Percentiles rank a stretch among this genome's conserved stretches.
Evolutionary conservation across 345 rosid genomes (phyloP).

Genomic region (Gynandropsis gynandra): DNA sequence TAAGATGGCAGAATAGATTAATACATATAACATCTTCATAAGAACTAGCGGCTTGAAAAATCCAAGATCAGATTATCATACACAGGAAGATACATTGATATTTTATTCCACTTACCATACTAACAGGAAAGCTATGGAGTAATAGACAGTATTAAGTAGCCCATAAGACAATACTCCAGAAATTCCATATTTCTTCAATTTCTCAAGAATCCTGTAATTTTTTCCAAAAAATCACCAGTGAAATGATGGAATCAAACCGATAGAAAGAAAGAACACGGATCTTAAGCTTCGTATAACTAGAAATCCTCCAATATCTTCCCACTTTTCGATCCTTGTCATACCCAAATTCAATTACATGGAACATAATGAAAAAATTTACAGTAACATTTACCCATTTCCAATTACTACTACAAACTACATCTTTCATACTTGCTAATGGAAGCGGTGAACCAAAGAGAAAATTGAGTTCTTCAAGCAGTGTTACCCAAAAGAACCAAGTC

Average conservation of each 20-base stretch:
- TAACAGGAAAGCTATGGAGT: slow-evolving; percentile 60
- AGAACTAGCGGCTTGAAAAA: slow-evolving; percentile 56
- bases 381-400: slow-evolving; percentile 2
- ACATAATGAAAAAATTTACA: slow-evolving; percentile 7
- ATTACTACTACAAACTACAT: slow-evolving; percentile 7
- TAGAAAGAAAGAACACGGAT: not conserved
- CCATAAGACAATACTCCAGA: slow-evolving; percentile 85
- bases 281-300: not conserved
- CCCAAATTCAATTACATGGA: slow-evolving; percentile 7
- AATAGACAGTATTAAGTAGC: slow-evolving; percentile 70
- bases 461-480: slow-evolving; percentile 1
- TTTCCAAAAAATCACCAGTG: slow-evolving; percentile 5
- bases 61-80: no score
- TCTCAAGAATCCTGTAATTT: slow-evolving; percentile 47
- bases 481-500: not conserved
- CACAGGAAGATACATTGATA: not conserved
- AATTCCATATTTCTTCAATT: slow-evolving; percentile 70
- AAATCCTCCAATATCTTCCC: not conserved
- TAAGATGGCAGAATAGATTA: no score
- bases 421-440: slow-evolving; percentile 3
- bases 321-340: slow-evolving; percentile 3
- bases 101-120: slow-evolving; percentile 56
- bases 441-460: not conserved
- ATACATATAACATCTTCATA: slow-evolving; percentile 21
- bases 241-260: not conserved